A percentile compares a stretch with the other conserved stretches of the same genome.
Conservation (phyloP, 2,329 filamentous ascomycete genomes). For the Xylariales sp. region DNA sequence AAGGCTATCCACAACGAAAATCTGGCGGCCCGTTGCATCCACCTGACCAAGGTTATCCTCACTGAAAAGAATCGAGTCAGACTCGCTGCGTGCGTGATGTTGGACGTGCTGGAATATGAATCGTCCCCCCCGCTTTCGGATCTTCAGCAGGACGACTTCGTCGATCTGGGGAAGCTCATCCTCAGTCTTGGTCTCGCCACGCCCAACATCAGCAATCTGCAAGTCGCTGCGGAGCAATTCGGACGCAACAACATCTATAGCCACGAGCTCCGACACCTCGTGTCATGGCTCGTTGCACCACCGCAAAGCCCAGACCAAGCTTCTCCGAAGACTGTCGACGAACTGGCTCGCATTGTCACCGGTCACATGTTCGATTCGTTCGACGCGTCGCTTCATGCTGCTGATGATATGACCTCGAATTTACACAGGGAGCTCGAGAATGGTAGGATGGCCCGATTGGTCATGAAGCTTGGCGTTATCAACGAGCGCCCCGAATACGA, state of each 20-base stretch:
- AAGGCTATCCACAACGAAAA: constrained; percentile 78
- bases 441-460: constrained; percentile 72
- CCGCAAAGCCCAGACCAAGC: constrained; percentile 37
- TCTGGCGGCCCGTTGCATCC: constrained; percentile 80
- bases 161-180: constrained; percentile 78
- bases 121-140: constrained; percentile 63
- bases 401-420: constrained; percentile 69
- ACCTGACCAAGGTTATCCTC: constrained; percentile 81
- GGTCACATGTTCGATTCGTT: constrained; percentile 70
- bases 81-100: constrained; percentile 79
- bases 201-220: constrained; percentile 55
- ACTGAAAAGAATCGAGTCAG: constrained; percentile 88
- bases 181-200: constrained; percentile 75
- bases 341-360: constrained; percentile 74
- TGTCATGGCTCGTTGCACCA: constrained; percentile 76
- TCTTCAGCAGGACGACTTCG: constrained; percentile 81
- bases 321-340: constrained; percentile 66
- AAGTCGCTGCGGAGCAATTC: constrained; percentile 71
- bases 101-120: constrained; percentile 86
- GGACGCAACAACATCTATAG: constrained; percentile 67
- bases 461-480: constrained; percentile 78
- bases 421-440: constrained; percentile 85
- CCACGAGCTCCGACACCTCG: constrained; percentile 69
- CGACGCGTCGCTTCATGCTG: constrained; percentile 72
- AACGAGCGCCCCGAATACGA: constrained; percentile 87